Conservation (phyloP, 768 basidiomycete genomes). For the Tulasnella calospora region DNA sequence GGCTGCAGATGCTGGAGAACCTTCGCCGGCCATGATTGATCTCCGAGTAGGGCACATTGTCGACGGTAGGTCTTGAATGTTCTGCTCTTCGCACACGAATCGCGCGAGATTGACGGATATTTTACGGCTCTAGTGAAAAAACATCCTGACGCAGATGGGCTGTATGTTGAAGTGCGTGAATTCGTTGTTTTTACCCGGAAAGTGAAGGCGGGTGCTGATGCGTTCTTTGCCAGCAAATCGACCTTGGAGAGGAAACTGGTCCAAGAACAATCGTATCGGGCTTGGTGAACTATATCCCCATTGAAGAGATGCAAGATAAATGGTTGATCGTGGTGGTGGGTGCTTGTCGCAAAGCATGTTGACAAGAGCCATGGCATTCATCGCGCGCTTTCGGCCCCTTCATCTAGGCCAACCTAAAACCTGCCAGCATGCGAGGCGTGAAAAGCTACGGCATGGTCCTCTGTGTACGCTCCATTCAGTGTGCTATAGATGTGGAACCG, state of each 20-base stretch:
- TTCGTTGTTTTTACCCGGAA: not conserved
- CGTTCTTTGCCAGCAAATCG: slow-evolving; percentile 65
- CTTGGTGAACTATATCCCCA: slow-evolving; percentile 91
- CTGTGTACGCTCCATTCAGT: slow-evolving; percentile 50
- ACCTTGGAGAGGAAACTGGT: slow-evolving; percentile 89
- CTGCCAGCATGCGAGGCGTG: slow-evolving; percentile 93
- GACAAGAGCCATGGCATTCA: not conserved
- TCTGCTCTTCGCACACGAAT: not conserved
- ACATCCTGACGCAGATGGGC: slow-evolving; percentile 94
- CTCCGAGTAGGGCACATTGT: slow-evolving; percentile 89
- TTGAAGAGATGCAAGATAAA: slow-evolving; percentile 85
- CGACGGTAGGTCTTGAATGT: slow-evolving; percentile 55
- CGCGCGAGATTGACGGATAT: not conserved
- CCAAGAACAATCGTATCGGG: slow-evolving; percentile 96
- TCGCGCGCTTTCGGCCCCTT: not conserved
- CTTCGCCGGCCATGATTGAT: slow-evolving; percentile 94
- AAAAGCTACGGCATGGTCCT: slow-evolving; percentile 99
- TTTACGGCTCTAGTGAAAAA: slow-evolving; percentile 60
- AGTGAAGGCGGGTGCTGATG: not conserved
- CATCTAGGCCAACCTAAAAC: slow-evolving; percentile 67
- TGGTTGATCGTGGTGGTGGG: slow-evolving; percentile 76
- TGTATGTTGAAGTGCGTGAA: slow-evolving; percentile 86
- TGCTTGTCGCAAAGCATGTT: not conserved
- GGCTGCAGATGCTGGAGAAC: slow-evolving; percentile 68
- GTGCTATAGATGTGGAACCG: slow-evolving; percentile 7